Percentiles rank a stretch among this genome's conserved stretches.
These are phyloP conservation scores for Lichtheimia ornata DNA, from an alignment of 371 early-diverging fungal species.

Conservation along the genomic window DNA sequence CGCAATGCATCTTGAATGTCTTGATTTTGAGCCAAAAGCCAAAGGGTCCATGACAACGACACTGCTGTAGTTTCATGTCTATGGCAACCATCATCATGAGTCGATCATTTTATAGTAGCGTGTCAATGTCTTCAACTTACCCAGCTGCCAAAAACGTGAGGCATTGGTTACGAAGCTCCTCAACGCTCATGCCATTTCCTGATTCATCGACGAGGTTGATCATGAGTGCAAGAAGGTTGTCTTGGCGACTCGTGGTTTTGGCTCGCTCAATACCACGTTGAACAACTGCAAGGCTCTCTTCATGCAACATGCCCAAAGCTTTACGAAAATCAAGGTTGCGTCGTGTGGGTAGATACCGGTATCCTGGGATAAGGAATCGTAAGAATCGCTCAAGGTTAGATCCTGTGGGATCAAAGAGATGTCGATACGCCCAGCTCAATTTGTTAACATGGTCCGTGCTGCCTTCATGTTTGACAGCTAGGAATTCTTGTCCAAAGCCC, in stretches of 20 bases:
- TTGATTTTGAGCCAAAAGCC: conserved; percentile 49
- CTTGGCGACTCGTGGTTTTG: not conserved
- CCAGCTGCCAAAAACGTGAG: conserved; percentile 40
- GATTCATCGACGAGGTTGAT: conserved; percentile 35
- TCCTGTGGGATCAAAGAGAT: conserved; percentile 31
- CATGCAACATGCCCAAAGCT: conserved; percentile 25
- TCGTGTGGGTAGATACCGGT: conserved; percentile 36
- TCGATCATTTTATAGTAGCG: not conserved
- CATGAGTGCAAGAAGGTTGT: conserved; percentile 34
- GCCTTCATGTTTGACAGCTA: conserved; percentile 22
- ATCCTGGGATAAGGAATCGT: conserved; percentile 38
- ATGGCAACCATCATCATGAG: not conserved
- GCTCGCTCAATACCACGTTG: conserved; percentile 36
- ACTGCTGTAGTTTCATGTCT: conserved; percentile 14
- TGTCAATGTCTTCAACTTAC: conserved; percentile 23
- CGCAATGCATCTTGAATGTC: conserved; percentile 47
- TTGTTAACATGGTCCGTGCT: conserved; percentile 23
- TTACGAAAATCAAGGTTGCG: conserved; percentile 19
- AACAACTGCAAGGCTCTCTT: conserved; percentile 46
- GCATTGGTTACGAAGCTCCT: conserved; percentile 26
- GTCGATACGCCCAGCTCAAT: conserved; percentile 48
- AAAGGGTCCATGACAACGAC: conserved; percentile 54
- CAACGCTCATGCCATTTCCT: conserved; percentile 29
- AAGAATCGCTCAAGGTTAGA: conserved; percentile 28
- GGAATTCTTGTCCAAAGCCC: conserved; percentile 36